Evolutionary conservation across 192 early-diverging fungal species (phyloP), one percentile per base, ranked within the genome.

Genomic region (Backusella morwellensis): DNA sequence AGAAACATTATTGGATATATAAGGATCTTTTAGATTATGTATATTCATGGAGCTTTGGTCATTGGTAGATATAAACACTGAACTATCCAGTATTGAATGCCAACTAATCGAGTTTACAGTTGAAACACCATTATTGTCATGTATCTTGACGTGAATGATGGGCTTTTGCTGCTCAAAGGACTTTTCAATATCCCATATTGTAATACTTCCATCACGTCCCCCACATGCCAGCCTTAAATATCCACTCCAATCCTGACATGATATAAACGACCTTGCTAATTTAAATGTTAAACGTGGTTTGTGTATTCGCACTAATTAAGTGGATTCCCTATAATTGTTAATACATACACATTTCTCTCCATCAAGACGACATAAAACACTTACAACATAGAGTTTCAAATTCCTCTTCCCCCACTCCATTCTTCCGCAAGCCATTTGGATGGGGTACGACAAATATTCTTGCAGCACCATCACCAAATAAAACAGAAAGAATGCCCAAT

Each of bases 401-500:
- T 56, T 19, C 15, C 7, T 3, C 8, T 15, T 40, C 1, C 34
- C 12, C 23, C 7, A 42, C 29, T 42, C 74, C 35, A 15, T 67
- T 15, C 0, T 76, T 17, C n/a, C 73, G 38, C 19, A 84, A 34
- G 9, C 6, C 14, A 17, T 76, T 14, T 4, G 83, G 80, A 66
- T 78, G 67, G 4, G 83, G 83, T 12, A 84, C 41, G 8, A 73
- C 69, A 42, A 73, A 73, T 26, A 84, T 38, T 40, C 77, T 29
- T 4, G 79, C 72, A 9, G 17, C 41, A 29, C 80, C 80, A 72
- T 79, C 69, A 7, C 80, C 77, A 67, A 75, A 84, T 17, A 70
- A 63, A 23, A 68, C 70, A 56, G 80, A 80, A 14, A 84, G 29
- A 21, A 84, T 75, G 4, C 83, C 83, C 17, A 84, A 36, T 63